Evolutionary conservation across 345 rosid genomes (phyloP).

Genomic region (Aethionema arabicum): DNA sequence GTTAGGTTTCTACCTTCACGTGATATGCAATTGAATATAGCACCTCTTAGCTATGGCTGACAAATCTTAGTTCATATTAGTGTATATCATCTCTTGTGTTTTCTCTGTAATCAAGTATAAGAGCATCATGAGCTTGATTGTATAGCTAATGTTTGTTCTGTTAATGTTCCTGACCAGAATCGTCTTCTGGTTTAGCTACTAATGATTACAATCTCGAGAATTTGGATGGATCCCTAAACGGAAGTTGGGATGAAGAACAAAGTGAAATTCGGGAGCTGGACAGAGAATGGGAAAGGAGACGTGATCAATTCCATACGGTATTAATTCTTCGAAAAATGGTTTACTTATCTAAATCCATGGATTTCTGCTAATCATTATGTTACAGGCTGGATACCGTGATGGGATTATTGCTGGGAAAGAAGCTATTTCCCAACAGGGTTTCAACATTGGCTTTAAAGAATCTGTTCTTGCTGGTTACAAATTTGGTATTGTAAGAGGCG

Average conservation of each 20-base stretch:
- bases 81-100: not conserved
- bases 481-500: constrained; percentile 78
- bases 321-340: not conserved
- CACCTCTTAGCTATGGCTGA: not conserved
- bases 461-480: constrained; percentile 63
- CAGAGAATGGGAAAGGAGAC: constrained; percentile 52
- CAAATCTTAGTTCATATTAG: not conserved
- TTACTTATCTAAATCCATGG: not conserved
- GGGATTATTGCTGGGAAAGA: constrained; percentile 78
- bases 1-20: constrained; percentile 23
- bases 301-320: constrained; percentile 50
- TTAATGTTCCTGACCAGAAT: not conserved
- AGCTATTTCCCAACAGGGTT: constrained; percentile 76
- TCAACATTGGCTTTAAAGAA: constrained; percentile 66
- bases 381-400: constrained; percentile 77
- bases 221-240: constrained; percentile 47
- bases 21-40: constrained; percentile 3
- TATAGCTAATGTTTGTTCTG: not conserved
- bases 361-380: constrained; percentile 18
- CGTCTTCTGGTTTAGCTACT: constrained; percentile 28
- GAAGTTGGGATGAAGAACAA: constrained; percentile 47
- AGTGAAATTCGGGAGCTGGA: constrained; percentile 39
- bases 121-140: not conserved
- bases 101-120: not conserved
- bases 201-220: constrained; percentile 34